phyloP scores from a whole-genome alignment of 768 basidiomycete species.

The Strobilomyces confusus region DNA sequence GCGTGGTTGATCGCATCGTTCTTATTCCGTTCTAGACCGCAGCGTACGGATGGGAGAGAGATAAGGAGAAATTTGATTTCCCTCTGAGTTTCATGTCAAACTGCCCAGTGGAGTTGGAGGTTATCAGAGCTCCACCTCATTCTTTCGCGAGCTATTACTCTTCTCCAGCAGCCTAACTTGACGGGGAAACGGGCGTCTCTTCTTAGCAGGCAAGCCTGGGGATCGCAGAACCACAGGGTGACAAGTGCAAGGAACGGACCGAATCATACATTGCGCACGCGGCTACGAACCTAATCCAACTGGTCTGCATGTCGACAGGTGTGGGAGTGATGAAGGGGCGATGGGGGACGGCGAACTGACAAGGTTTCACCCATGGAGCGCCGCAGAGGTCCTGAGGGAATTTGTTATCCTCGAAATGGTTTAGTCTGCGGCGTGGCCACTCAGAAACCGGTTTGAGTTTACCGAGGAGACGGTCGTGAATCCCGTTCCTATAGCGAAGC shows the following conservation, averaged over 20 bases:
- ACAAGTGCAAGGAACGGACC: not conserved
- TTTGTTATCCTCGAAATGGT: slow-evolving; percentile 12
- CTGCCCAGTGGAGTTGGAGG: not conserved
- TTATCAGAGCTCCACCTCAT: not conserved
- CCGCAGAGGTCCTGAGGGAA: slow-evolving; percentile 2
- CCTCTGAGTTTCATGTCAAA: not conserved
- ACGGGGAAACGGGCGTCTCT: not conserved
- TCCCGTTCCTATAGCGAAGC: not conserved
- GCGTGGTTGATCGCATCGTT: not conserved
- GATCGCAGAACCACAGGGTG: not conserved
- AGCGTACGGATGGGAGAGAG: not conserved
- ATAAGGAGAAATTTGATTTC: not conserved
- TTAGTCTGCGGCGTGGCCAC: slow-evolving; percentile 11
- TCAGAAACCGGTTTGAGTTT: not conserved
- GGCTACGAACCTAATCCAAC: not conserved
- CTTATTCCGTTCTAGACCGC: not conserved
- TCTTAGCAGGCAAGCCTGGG: not conserved
- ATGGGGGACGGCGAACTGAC: slow-evolving; percentile 4
- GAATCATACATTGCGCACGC: not conserved
- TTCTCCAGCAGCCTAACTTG: not conserved
- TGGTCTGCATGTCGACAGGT: slow-evolving; percentile 2
- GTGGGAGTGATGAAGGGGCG: slow-evolving; percentile 16
- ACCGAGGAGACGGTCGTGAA: not conserved
- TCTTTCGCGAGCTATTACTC: not conserved
- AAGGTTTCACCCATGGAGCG: not conserved